These are phyloP conservation scores for Sporopachydermia cereana DNA, from an alignment of 1,139 yeast species.

Conservation along the genomic window DNA sequence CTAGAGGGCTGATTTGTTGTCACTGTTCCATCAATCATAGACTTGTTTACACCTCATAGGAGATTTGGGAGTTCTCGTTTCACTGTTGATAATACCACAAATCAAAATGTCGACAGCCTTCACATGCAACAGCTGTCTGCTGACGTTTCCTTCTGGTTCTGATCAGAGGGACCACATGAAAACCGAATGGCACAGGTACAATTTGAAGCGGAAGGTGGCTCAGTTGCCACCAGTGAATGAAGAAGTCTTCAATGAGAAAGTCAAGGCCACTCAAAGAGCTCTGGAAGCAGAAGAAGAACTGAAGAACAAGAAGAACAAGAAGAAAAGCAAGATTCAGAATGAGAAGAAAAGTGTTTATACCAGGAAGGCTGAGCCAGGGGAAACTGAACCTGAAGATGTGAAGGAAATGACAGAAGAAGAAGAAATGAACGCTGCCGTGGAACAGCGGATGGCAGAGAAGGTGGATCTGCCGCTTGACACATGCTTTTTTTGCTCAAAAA, in stretches of 20 bases:
- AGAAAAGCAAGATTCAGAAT: slow-evolving; percentile 25
- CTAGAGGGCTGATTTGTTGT: too few species aligned
- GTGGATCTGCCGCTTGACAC: slow-evolving; percentile 62
- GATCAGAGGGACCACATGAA: slow-evolving; percentile 88
- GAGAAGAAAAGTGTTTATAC: slow-evolving; percentile 12
- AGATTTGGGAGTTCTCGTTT: too few species aligned
- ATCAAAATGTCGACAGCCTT: slow-evolving; percentile 27
- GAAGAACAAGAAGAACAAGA: slow-evolving; percentile 37
- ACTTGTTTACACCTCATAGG: not conserved
- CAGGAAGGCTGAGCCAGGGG: slow-evolving; percentile 14
- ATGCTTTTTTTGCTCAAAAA: slow-evolving; percentile 67
- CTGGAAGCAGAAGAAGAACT: slow-evolving; percentile 45
- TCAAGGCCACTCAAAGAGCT: slow-evolving; percentile 35
- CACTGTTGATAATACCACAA: slow-evolving; percentile 10
- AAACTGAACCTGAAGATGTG: slow-evolving; percentile 15
- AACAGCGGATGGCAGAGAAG: slow-evolving; percentile 30
- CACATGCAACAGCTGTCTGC: slow-evolving; percentile 83
- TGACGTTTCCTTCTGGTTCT: slow-evolving; percentile 66
- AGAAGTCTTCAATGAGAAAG: slow-evolving; percentile 71
- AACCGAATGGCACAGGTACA: slow-evolving; percentile 92
- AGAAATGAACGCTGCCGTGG: slow-evolving; percentile 23
- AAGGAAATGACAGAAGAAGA: slow-evolving; percentile 15
- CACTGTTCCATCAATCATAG: too few species aligned
- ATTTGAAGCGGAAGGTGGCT: slow-evolving; percentile 86
- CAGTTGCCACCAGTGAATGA: slow-evolving; percentile 69